Evolutionary conservation across 805 yeast species (phyloP), one percentile per base, ranked within the genome.

Genomic region (Zygoascus ofunaensis): DNA sequence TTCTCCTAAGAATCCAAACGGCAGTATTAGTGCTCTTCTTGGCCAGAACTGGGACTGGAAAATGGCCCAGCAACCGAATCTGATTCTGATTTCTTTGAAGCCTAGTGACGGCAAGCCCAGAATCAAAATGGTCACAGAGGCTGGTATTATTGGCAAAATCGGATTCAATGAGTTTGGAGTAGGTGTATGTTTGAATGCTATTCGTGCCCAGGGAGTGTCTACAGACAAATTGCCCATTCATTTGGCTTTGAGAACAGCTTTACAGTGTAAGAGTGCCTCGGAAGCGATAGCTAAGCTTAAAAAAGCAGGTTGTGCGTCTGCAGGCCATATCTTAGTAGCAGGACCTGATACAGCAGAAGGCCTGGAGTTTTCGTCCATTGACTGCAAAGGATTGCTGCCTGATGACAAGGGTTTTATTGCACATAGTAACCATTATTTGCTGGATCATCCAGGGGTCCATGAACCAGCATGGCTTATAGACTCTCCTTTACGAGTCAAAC

Each of bases 1-100:
- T 55, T 56, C 44, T 17, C 37, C 33, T 12, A 50, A 32, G 44
- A 59, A 30, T 51, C 18, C 12, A 8, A 15, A 8, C 15, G 41
- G 41, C 14, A 19, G 21, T 14, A 15, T 18, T 8, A 60, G 33
- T 50, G 51, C 34, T 34, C 50, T 49, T 54, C 57, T 50, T 53
- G 63, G 47, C 21, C 72, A 68, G 51, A 68, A 66, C 48, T 68
- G 72, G 72, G 72, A 68, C 50, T 68, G 72, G 72, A 54, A 57
- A 43, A 47, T 49, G 1, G 56, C 46, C 34, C 59, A 62, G 46
- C 43, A 46, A 30, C 50, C 52, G n/a, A 56, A 55, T 32, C 46
- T 63, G 24, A 49, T 63, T 5, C 49, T 59, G 14, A 54, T 63
- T 26, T 53, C 56, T 30, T 54, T 61, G n/a, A 48, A 50, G 12